Conservation (phyloP, 1,139 yeast genomes). For the Pichia norvegensis region DNA sequence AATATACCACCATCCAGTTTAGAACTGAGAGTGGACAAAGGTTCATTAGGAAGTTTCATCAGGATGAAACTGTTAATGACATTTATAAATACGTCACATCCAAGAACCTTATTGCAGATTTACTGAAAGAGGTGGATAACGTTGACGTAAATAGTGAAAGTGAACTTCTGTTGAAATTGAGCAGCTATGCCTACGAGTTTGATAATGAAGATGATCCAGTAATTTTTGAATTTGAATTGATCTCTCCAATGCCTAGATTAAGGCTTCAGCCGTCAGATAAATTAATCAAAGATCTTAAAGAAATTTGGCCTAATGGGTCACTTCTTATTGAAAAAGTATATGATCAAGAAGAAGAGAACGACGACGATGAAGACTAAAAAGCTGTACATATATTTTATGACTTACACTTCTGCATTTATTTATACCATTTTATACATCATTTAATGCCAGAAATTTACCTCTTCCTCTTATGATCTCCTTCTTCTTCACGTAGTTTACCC, state of each 20-base stretch:
- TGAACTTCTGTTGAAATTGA: slow-evolving; percentile 4
- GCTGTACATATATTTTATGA: too few species aligned
- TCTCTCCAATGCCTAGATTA: slow-evolving; percentile 53
- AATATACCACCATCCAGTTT: slow-evolving; percentile 34
- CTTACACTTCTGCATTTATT: background rate
- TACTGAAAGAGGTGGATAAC: background rate
- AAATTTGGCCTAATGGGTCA: slow-evolving; percentile 59
- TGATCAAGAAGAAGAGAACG: slow-evolving; percentile 28
- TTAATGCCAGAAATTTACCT: slow-evolving; percentile 18
- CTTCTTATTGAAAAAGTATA: slow-evolving; percentile 42
- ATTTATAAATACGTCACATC: slow-evolving; percentile 60
- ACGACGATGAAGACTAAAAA: background rate
- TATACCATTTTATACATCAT: background rate
- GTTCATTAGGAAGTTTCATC: slow-evolving; percentile 46
- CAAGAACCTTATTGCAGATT: slow-evolving; percentile 25
- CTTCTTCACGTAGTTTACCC: slow-evolving; percentile 13
- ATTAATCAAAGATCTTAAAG: slow-evolving; percentile 36
- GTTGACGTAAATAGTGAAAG: background rate
- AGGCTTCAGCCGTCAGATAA: slow-evolving; percentile 31
- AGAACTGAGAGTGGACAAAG: slow-evolving; percentile 57
- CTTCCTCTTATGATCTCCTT: slow-evolving; percentile 12
- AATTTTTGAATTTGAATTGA: slow-evolving; percentile 39
- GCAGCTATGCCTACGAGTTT: slow-evolving; percentile 14
- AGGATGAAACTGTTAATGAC: slow-evolving; percentile 44
- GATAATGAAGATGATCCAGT: background rate